Evolutionary conservation across 2,329 filamentous ascomycete species (phyloP).

Genomic region (Talaromyces sp.): DNA sequence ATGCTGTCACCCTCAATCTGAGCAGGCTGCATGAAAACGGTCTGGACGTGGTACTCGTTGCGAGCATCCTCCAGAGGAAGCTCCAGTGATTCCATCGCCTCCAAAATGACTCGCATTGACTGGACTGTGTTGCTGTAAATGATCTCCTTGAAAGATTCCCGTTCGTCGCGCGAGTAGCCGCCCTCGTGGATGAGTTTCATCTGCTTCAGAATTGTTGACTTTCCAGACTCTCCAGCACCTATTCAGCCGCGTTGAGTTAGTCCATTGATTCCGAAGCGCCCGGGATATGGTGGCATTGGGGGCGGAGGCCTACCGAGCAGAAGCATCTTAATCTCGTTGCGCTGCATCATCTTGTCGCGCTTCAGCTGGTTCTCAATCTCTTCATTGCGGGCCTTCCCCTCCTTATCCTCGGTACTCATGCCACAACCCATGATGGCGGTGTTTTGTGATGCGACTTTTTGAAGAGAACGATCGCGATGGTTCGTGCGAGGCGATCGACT

Average conservation of each 20-base stretch:
- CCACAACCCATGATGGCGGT: conserved; percentile 92
- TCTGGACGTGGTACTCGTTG: conserved; percentile 96
- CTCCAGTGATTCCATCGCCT: conserved; percentile 69
- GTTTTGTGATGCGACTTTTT: conserved; percentile 16
- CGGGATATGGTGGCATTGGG: background rate
- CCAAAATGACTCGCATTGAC: conserved; percentile 70
- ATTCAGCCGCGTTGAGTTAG: conserved; percentile 18
- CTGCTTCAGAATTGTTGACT: conserved; percentile 92
- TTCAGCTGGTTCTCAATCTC: conserved; percentile 99
- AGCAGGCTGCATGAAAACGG: conserved; percentile 96
- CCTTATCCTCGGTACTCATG: conserved; percentile 99
- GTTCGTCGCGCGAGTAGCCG: conserved; percentile 90
- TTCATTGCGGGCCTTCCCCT: conserved; percentile 99
- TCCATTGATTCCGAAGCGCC: background rate
- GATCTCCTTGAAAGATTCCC: conserved; percentile 71
- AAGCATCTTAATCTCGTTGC: conserved; percentile 99
- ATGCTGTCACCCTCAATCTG: conserved; percentile 95
- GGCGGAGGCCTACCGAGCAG: conserved; percentile 74
- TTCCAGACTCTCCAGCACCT: conserved; percentile 98
- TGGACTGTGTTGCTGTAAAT: conserved; percentile 73
- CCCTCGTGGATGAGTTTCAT: conserved; percentile 99
- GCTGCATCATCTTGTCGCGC: conserved; percentile 97
- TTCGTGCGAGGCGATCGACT: conserved; percentile 15
- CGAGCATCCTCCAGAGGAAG: conserved; percentile 87
- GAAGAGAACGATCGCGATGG: conserved; percentile 16